Conservation (phyloP, 2,329 filamentous ascomycete genomes). For the Ophiocordyceps unilateralis region DNA sequence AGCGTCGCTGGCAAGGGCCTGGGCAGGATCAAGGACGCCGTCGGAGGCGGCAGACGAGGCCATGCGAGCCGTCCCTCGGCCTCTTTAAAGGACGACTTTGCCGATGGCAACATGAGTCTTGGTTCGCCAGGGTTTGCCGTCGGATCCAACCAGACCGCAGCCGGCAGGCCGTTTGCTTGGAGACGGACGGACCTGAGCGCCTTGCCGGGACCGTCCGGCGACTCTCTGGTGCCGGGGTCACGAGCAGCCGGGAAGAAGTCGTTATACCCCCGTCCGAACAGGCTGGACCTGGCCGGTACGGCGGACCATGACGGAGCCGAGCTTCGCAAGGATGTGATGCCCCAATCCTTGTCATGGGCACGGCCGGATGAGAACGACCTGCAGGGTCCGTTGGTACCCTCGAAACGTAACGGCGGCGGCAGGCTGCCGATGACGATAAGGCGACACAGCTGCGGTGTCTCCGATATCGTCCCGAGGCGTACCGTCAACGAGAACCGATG, state of each 20-base stretch:
- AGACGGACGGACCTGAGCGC: constrained; percentile 15
- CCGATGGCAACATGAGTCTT: constrained; percentile 9
- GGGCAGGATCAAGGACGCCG: constrained; percentile 70
- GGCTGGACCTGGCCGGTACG: constrained; percentile 14
- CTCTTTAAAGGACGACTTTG: constrained; percentile 32
- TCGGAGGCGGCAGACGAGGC: constrained; percentile 42
- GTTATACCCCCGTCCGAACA: constrained; percentile 8
- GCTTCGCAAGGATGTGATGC: constrained; percentile 22
- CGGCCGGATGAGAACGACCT: constrained; percentile 45
- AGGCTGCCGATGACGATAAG: constrained; percentile 31
- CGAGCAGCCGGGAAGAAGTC: constrained; percentile 4
- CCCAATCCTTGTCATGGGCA: constrained; percentile 33
- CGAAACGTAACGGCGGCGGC: constrained; percentile 25
- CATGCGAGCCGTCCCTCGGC: constrained; percentile 34
- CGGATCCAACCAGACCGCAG: constrained; percentile 20
- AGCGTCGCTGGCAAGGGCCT: constrained; percentile 66
- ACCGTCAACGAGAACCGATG: constrained; percentile 41
- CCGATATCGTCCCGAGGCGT: constrained; percentile 12
- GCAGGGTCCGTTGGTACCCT: constrained; percentile 31
- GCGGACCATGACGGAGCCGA: no score
- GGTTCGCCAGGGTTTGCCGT: constrained; percentile 8
- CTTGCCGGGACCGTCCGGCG: constrained; percentile 8
- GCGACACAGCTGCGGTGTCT: constrained; percentile 37
- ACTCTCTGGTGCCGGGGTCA: constrained; percentile 1
- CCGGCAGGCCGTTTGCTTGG: constrained; percentile 42